Conservation (phyloP, 2,329 filamentous ascomycete genomes). For the Colletotrichum nymphaeae region DNA sequence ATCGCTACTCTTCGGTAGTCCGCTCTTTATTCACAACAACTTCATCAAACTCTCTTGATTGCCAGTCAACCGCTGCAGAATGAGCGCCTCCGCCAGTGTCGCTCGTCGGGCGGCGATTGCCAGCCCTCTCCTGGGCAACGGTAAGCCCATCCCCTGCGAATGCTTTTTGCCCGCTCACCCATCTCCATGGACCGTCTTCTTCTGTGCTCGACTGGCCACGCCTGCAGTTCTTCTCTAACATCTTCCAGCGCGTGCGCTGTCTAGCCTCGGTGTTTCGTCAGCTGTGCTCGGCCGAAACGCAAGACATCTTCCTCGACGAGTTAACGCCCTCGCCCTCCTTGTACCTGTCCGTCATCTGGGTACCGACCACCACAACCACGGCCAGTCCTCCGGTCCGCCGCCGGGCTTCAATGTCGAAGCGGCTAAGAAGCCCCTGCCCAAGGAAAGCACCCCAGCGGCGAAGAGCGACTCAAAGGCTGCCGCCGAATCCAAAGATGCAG, state of each 20-base stretch:
- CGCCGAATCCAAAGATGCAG: constrained; percentile 39
- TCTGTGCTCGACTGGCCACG: not conserved
- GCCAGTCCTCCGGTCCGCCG: constrained; percentile 72
- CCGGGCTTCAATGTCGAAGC: constrained; percentile 92
- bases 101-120: constrained; percentile 65
- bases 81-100: constrained; percentile 68
- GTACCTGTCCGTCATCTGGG: constrained; percentile 67
- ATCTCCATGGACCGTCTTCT: constrained; percentile 4
- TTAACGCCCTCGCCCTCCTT: constrained; percentile 66
- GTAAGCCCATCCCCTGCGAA: constrained; percentile 48
- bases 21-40: not conserved
- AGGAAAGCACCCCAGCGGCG: constrained; percentile 56
- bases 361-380: constrained; percentile 68
- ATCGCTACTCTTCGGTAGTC: constrained; percentile 10
- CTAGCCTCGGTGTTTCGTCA: constrained; percentile 59
- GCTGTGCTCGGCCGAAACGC: constrained; percentile 59
- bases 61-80: constrained; percentile 41
- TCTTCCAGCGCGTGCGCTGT: constrained; percentile 56
- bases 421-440: constrained; percentile 84
- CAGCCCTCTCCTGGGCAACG: constrained; percentile 63
- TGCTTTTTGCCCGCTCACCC: constrained; percentile 19
- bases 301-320: constrained; percentile 55
- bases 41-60: not conserved
- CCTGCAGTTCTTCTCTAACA: constrained; percentile 41
- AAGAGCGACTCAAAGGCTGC: constrained; percentile 48